Percentiles rank a stretch among this genome's conserved stretches.
Conservation (phyloP, 2,329 filamentous ascomycete genomes). For the Neonectria magnoliae region DNA sequence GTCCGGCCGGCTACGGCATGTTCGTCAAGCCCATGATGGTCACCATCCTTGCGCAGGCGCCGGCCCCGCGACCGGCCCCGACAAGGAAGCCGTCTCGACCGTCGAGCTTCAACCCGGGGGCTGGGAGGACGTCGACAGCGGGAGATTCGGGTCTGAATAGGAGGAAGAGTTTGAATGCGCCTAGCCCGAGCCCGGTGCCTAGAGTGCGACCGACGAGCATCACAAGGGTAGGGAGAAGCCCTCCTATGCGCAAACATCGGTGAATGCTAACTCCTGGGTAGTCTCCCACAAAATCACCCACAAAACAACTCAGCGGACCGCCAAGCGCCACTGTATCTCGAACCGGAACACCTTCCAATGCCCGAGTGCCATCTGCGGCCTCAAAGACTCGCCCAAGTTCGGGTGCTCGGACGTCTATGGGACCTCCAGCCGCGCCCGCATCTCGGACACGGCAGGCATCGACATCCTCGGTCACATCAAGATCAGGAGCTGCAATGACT, state of each 20-base stretch:
- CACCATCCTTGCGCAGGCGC: constrained; percentile 63
- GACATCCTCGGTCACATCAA: constrained; percentile 51
- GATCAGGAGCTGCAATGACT: constrained; percentile 45
- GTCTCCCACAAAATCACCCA: constrained; percentile 83
- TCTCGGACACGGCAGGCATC: constrained; percentile 58
- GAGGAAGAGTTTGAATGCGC: constrained; percentile 75
- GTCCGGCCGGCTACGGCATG: constrained; percentile 79
- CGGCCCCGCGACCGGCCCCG: constrained; percentile 49
- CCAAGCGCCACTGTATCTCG: constrained; percentile 69
- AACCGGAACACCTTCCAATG: constrained; percentile 71
- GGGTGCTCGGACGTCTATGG: constrained; percentile 73
- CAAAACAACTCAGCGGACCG: constrained; percentile 72
- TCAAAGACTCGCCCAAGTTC: constrained; percentile 65
- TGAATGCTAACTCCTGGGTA: constrained; percentile 48
- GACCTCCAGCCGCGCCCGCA: constrained; percentile 66
- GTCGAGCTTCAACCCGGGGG: constrained; percentile 58
- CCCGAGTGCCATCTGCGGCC: constrained; percentile 55
- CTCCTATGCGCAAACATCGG: background rate
- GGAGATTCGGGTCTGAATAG: constrained; percentile 66
- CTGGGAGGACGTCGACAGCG: constrained; percentile 52
- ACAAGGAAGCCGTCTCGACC: constrained; percentile 58
- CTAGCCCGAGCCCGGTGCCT: constrained; percentile 76
- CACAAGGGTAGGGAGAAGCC: constrained; percentile 58
- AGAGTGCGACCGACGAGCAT: constrained; percentile 67
- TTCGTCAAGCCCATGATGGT: constrained; percentile 83